phyloP scores from a whole-genome alignment of 495 filamentous ascomycete genomes.

The Penicillium psychrofluorescens region DNA sequence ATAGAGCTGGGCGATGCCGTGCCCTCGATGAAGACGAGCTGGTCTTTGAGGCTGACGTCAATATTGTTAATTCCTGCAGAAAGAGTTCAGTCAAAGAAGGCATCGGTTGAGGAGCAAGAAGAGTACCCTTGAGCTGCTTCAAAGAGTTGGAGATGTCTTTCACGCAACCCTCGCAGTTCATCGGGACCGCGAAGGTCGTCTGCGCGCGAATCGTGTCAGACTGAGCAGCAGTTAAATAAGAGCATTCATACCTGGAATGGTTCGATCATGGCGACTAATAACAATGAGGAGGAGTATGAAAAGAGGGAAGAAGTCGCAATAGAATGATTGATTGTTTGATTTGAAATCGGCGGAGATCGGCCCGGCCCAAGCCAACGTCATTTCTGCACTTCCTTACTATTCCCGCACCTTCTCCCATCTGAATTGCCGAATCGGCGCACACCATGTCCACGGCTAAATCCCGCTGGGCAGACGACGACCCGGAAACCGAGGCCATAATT shows the following conservation, averaged over 20 bases:
- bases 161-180: conserved; percentile 83
- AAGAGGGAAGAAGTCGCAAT: neutral
- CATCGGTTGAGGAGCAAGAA: neutral
- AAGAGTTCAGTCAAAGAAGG: neutral
- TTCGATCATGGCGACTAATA: conserved; percentile 40
- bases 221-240: too few species aligned
- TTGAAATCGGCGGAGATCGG: conserved; percentile 26
- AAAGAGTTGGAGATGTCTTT: conserved; percentile 74
- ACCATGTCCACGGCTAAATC: conserved; percentile 65
- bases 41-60: conserved; percentile 40
- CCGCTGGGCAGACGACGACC: conserved; percentile 76
- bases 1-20: conserved; percentile 81
- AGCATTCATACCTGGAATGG: conserved; percentile 44
- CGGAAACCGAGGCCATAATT: conserved; percentile 60
- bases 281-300: neutral
- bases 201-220: conserved; percentile 18
- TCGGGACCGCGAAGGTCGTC: conserved; percentile 91
- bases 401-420: neutral
- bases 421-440: neutral
- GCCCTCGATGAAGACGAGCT: conserved; percentile 40
- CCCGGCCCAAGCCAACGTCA: conserved; percentile 25
- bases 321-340: conserved; percentile 19
- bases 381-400: conserved; percentile 12
- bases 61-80: conserved; percentile 40
- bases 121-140: conserved; percentile 59